Evolutionary conservation across 192 early-diverging fungal genomes (phyloP), one percentile per base, ranked within the genome.

Genomic region (Funneliformis geosporum): DNA sequence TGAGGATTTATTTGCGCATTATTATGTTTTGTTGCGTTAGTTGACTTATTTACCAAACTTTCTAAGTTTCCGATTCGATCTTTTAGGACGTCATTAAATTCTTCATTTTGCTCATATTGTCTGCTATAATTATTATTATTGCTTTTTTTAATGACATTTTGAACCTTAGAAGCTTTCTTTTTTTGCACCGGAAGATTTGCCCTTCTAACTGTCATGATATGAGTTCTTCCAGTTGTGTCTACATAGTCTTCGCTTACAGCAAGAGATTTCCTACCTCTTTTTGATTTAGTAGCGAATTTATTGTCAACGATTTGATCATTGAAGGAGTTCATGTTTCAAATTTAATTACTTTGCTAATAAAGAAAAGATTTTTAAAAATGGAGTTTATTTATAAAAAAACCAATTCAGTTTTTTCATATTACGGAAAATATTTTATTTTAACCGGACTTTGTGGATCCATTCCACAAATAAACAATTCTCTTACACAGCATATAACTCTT

Each of bases 111-210:
- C 28, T 65, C 62, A 11, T 27, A 65, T 7, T 27, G 62, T 25
- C 28, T 65, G 14, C 62, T 28, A 65, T 65, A 65, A n/a, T n/a
- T n/a, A n/a, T n/a, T n/a, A 65, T 28, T 65, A 33, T 65, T 65
- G 14, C 10, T 64, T 28, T 64, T 14, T 12, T 65, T 65, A 21
- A 28, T 65, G 3, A 21, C 8, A 21, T 65, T 65, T 65, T 14
- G 47, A 0, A 14, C n/a, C n/a, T n/a, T 65, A 8, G 28, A 14
- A 9, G 62, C 28, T 65, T 65, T 65, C 28, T 65, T 65, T 28
- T 65, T 65, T 65, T 23, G 62, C 8, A 27, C 12, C 4, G 28
- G 62, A 65, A 27, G 62, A 14, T 12, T 27, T 0, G 62, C 7
- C 6, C 62, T 23, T 11, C 23, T 7, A 65, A 65, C 62, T 28